Base-by-base conservation (phyloP, 345 rosid species). In the Nephelium lappaceum region DNA sequence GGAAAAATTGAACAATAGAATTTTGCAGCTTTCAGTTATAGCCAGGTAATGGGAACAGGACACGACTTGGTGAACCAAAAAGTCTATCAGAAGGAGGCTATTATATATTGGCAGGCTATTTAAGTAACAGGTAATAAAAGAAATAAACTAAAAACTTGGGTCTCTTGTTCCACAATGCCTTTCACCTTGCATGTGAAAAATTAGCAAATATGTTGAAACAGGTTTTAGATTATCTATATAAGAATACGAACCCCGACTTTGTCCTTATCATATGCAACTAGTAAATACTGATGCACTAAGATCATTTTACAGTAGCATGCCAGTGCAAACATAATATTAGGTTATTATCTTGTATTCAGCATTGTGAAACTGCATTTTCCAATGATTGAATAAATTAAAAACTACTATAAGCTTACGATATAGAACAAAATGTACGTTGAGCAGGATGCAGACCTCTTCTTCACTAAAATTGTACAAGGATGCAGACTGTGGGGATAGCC, bases 401-500 rank as follows among this genome's bases (percentile, higher is more conserved):
- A 49, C 38, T 57, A 18, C 41, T 1, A 43, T 7, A 10, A 24
- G 60, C 8, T 3, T 31, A 11, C 5, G 38, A n/a, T 1, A 75
- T 11, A 38, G 18, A 25, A 62, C 21, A 65, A 76, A 76, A 23
- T 67, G 51, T 5, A 42, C 3, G 14, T 64, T 27, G 55, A 70
- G 77, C 60, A 75, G 58, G 78, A 75, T 61, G 72, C 87, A 76
- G 23, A 90, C 99, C 97, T 96, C 99, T 85, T 89, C 92, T 73
- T 88, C 83, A 74, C 88, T 88, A 85, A 93, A 96, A 73, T 84
- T 87, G 84, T 87, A 91, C 77, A 73, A 79, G 72, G 94, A 89
- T 39, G 99, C 97, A 27, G 90, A 84, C 69, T 90, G 81, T 60
- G 93, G 93, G 53, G 97, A 86, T 62, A 96, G 84, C 78, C 95